Base-by-base conservation (phyloP, 352 stramenopile genomes). In the Pythium sukuiense region DNA sequence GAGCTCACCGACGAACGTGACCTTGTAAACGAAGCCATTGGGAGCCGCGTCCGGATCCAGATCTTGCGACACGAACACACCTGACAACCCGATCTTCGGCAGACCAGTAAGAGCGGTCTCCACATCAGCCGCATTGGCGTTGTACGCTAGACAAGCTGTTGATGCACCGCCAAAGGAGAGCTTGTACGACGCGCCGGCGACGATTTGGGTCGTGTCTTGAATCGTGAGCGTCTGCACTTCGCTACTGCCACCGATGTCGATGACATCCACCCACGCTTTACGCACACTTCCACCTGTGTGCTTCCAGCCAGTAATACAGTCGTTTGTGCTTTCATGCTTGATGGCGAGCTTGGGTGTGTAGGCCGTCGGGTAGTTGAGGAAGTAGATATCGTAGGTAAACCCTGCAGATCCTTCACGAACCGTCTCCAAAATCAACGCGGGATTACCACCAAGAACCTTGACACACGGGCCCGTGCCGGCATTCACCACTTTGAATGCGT, bases 371-470 rank as follows among this genome's bases (percentile, higher is more conserved):
- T 77, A 86, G 12, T 85, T 63, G 32, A 93, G 64, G 48, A 93
- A 93, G 60, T 79, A 93, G 13, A 95, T 80, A 48, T 95, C 84
- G 65, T 95, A 95, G 12, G 70, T 79, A 56, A 76, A 95, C 0
- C 78, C 81, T 2, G 83, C 64, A 5, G 69, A 61, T 0, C 87
- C 87, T 53, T 89, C 67, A 3, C 82, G 77, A 11, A 93, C 71
- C 0, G 85, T 95, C 55, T 95, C 82, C 1, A 92, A 56, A 1
- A 85, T 85, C 20, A 95, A 55, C 5, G 77, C 81, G 13, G 85
- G 85, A 4, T 82, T 76, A 0, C 81, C 75, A 1, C 76, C 76
- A 0, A 61, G 66, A 6, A 87, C 73, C 12, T 76, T 61, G 3
- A 55, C 62, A 32, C 87, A 95, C 18, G 71, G 56, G 6, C 63